phyloP scores from a whole-genome alignment of 106 monocot species.

The Xerophyta viscosa region DNA sequence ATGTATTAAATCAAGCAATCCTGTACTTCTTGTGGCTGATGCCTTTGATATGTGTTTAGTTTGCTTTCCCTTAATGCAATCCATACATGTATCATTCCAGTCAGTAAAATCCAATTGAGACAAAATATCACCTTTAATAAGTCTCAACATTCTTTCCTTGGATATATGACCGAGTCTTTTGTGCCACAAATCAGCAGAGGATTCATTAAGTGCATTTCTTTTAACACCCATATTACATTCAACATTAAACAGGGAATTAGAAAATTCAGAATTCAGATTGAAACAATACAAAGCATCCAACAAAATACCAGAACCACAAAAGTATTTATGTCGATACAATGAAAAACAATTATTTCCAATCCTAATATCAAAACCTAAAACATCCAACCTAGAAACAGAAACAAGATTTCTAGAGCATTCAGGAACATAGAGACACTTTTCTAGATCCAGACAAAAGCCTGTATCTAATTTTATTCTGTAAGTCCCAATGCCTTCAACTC shows the following conservation, averaged over 20 bases:
- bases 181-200: slow-evolving; percentile 1
- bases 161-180: slow-evolving; percentile 4
- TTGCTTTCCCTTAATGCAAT: slow-evolving; percentile 10
- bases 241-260: too few species aligned
- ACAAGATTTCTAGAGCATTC: not conserved
- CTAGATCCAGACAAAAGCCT: not conserved
- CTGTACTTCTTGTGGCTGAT: not conserved
- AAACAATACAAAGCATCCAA: not conserved
- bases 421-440: not conserved
- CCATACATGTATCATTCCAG: slow-evolving; percentile 3
- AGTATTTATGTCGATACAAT: not conserved
- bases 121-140: slow-evolving; percentile 1
- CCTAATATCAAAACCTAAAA: not conserved
- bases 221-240: slow-evolving; percentile 6
- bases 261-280: too few species aligned
- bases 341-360: not conserved
- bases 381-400: not conserved
- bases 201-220: not conserved
- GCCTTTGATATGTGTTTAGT: slow-evolving; percentile 1
- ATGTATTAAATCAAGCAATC: slow-evolving; percentile 3
- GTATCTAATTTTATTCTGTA: not conserved
- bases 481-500: not conserved
- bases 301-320: not conserved
- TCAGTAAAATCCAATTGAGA: slow-evolving; percentile 3
- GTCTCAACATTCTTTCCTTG: not conserved